Evolutionary conservation across 495 filamentous ascomycete genomes (phyloP).

Genomic region (Bombardia bombarda): DNA sequence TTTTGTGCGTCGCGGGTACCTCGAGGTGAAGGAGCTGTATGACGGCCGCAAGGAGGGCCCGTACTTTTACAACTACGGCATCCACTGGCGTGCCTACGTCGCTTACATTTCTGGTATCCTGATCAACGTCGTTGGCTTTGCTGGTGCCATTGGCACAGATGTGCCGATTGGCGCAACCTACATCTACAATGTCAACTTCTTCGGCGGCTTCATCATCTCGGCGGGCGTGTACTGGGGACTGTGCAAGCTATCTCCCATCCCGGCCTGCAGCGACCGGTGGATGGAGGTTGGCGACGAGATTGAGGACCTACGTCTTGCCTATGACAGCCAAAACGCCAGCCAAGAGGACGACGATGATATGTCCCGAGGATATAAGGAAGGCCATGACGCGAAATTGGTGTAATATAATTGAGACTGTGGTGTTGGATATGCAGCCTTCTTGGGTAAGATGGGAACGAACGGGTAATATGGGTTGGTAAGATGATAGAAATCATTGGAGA

Average conservation of each 20-base stretch:
- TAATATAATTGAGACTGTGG: too few species aligned
- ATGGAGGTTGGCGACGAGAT: constrained; percentile 71
- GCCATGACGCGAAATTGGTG: constrained; percentile 10
- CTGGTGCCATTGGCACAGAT: constrained; percentile 61
- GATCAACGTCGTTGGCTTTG: constrained; percentile 91
- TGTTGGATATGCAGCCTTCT: background rate
- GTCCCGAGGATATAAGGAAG: constrained; percentile 1
- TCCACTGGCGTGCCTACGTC: constrained; percentile 76
- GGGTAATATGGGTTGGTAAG: too few species aligned
- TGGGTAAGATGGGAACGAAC: too few species aligned
- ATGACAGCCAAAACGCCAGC: constrained; percentile 24
- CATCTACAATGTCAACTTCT: constrained; percentile 87
- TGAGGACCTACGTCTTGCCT: constrained; percentile 41
- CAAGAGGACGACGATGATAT: constrained; percentile 7
- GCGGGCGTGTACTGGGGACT: constrained; percentile 58
- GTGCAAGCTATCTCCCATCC: constrained; percentile 61
- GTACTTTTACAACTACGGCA: constrained; percentile 66
- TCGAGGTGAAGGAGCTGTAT: constrained; percentile 74
- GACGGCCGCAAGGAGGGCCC: constrained; percentile 55
- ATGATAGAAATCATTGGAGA: constrained; percentile 1
- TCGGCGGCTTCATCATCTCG: constrained; percentile 72
- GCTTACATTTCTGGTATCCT: constrained; percentile 82
- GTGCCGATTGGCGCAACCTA: constrained; percentile 74
- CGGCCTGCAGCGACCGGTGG: constrained; percentile 68
- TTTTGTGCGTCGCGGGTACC: constrained; percentile 73